Conservation (phyloP, 495 filamentous ascomycete genomes). For the Daldinia bambusicola region DNA sequence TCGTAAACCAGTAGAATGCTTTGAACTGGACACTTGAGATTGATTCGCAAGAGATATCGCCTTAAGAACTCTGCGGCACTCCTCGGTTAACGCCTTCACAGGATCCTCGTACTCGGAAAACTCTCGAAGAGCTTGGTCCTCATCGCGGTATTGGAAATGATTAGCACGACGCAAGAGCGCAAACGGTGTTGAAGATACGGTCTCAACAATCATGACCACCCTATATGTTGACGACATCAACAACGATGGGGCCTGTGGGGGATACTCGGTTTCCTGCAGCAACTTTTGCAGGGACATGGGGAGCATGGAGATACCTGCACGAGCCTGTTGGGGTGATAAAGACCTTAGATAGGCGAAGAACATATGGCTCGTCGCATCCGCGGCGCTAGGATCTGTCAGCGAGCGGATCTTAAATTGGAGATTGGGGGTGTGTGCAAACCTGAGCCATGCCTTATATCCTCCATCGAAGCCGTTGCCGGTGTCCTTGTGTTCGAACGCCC, state of each 20-base stretch:
- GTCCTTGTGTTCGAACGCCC: conserved; percentile 94
- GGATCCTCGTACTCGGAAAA: conserved; percentile 93
- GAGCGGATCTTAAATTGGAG: conserved; percentile 16
- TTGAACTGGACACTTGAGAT: conserved; percentile 72
- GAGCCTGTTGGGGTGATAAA: conserved; percentile 77
- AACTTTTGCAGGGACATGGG: conserved; percentile 91
- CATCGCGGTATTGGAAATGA: conserved; percentile 93
- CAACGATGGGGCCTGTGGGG: conserved; percentile 79
- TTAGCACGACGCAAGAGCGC: conserved; percentile 89
- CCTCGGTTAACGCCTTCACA: conserved; percentile 85
- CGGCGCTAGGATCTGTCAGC: conserved; percentile 70
- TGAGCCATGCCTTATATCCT: conserved; percentile 86
- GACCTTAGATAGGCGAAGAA: conserved; percentile 98
- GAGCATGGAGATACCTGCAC: conserved; percentile 80
- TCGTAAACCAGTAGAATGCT: conserved; percentile 73
- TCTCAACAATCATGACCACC: conserved; percentile 96
- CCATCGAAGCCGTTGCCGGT: conserved; percentile 92
- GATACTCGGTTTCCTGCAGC: conserved; percentile 93
- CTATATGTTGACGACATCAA: conserved; percentile 84
- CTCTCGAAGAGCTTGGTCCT: conserved; percentile 81
- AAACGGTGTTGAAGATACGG: conserved; percentile 94
- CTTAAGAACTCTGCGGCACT: conserved; percentile 89
- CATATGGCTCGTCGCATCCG: conserved; percentile 93
- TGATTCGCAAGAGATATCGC: conserved; percentile 90
- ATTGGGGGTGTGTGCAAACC: conserved; percentile 42